Percentiles rank a stretch among this genome's conserved stretches.
Evolutionary conservation across 1,284 basidiomycete species (phyloP).

Genomic region (Tylopilus orsonianus): DNA sequence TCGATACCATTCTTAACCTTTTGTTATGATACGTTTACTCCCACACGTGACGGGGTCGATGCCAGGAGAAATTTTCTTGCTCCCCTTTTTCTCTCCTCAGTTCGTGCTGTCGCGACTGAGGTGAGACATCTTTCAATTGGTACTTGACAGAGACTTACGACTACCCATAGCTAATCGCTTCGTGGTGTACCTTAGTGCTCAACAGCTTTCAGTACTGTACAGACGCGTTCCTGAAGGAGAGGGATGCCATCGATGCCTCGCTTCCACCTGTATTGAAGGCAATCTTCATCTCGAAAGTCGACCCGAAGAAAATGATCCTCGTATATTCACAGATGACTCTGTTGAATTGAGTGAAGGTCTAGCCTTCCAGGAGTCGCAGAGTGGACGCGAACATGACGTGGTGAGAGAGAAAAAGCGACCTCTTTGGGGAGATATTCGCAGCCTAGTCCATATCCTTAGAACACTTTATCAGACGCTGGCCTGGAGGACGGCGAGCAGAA

Average conservation of each 20-base stretch:
- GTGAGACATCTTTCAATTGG: too few relatives aligned
- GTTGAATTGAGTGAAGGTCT: conserved; percentile 67
- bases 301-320: conserved; percentile 72
- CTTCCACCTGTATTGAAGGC: conserved; percentile 65
- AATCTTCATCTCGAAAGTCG: conserved; percentile 77
- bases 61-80: too few relatives aligned
- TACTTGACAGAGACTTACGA: too few relatives aligned
- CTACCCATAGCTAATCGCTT: too few relatives aligned
- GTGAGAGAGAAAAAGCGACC: conserved; percentile 51
- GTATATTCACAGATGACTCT: conserved; percentile 61
- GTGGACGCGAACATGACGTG: conserved; percentile 74
- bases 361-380: conserved; percentile 69
- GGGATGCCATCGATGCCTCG: conserved; percentile 58
- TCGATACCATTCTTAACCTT: too few relatives aligned
- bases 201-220: conserved; percentile 62
- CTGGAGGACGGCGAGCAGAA: conserved; percentile 41
- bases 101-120: too few relatives aligned
- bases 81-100: too few relatives aligned
- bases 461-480: conserved; percentile 46
- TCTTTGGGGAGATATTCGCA: conserved; percentile 21
- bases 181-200: too few relatives aligned
- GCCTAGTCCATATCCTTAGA: conserved; percentile 27
- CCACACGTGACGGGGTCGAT: too few relatives aligned
- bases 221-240: conserved; percentile 62
- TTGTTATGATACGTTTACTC: too few relatives aligned